Evolutionary conservation across 1,284 basidiomycete genomes (phyloP).

Genomic region (Rhodotorula sp.): DNA sequence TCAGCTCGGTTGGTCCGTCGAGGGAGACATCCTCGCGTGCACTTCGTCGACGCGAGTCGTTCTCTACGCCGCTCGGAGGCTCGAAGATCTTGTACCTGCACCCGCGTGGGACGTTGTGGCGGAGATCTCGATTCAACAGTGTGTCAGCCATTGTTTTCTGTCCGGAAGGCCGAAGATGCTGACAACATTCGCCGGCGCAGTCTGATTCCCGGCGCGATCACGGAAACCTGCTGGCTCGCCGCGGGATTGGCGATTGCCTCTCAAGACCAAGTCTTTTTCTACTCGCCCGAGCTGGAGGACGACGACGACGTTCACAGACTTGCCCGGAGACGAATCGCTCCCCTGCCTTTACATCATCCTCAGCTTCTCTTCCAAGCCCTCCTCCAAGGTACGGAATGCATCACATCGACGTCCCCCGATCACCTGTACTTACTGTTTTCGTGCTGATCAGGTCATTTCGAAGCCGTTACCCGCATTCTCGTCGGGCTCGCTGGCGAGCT

Average conservation of each 20-base stretch:
- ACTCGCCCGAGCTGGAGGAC: constrained; percentile 49
- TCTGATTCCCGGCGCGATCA: constrained; percentile 71
- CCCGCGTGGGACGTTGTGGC: constrained; percentile 16
- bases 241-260: constrained; percentile 64
- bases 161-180: neutral
- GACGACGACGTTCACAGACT: constrained; percentile 53
- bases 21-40: constrained; percentile 18
- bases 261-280: constrained; percentile 75
- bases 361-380: constrained; percentile 88
- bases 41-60: constrained; percentile 11
- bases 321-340: constrained; percentile 57
- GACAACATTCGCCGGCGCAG: constrained; percentile 50
- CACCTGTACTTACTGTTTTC: neutral
- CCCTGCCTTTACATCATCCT: constrained; percentile 83
- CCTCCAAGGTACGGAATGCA: constrained; percentile 68
- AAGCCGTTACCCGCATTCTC: constrained; percentile 75
- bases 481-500: constrained; percentile 24
- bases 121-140: constrained; percentile 9
- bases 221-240: constrained; percentile 82
- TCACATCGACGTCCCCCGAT: neutral
- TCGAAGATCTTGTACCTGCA: constrained; percentile 21
- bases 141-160: neutral
- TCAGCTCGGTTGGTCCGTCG: constrained; percentile 29
- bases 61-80: constrained; percentile 15
- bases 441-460: constrained; percentile 74